A percentile compares a stretch with the other conserved stretches of the same genome.
phyloP scores from a whole-genome alignment of 164 flowering plant genomes.

The Vitis rupestris region DNA sequence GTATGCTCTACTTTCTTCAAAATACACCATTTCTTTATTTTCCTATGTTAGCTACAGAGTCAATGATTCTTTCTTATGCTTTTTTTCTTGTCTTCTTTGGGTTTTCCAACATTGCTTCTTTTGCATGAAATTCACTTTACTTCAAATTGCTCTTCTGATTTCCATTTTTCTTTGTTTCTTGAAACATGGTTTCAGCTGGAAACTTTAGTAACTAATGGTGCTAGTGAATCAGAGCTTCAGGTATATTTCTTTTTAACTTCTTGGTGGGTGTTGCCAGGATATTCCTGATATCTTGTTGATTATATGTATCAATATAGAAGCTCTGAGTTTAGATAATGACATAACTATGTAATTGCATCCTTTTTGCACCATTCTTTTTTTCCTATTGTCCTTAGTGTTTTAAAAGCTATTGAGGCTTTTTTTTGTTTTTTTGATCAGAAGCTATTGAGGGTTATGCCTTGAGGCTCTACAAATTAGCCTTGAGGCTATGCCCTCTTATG shows the following conservation, averaged over 20 bases:
- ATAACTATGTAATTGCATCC: too few species aligned
- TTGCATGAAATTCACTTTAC: not conserved
- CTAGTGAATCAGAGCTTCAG: constrained; percentile 82
- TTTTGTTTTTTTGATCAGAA: not conserved
- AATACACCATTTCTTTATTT: too few species aligned
- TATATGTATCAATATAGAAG: too few species aligned
- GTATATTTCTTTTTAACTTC: constrained; percentile 29
- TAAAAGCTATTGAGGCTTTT: not conserved
- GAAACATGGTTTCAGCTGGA: constrained; percentile 63
- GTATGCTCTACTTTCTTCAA: too few species aligned
- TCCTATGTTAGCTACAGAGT: too few species aligned
- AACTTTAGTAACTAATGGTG: constrained; percentile 47
- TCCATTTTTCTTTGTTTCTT: not conserved
- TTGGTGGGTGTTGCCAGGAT: not conserved
- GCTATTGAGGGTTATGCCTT: not conserved
- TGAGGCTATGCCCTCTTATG: too few species aligned
- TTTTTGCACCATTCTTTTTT: too few species aligned
- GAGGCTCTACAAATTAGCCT: too few species aligned
- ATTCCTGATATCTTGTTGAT: not conserved
- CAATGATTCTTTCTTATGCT: not conserved
- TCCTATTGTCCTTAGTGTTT: too few species aligned
- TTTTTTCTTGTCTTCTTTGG: not conserved
- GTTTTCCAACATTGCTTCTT: not conserved
- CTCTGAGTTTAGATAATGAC: too few species aligned
- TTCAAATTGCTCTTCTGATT: not conserved